phyloP scores from a whole-genome alignment of 345 rosid species.

The Citrus sp. region DNA sequence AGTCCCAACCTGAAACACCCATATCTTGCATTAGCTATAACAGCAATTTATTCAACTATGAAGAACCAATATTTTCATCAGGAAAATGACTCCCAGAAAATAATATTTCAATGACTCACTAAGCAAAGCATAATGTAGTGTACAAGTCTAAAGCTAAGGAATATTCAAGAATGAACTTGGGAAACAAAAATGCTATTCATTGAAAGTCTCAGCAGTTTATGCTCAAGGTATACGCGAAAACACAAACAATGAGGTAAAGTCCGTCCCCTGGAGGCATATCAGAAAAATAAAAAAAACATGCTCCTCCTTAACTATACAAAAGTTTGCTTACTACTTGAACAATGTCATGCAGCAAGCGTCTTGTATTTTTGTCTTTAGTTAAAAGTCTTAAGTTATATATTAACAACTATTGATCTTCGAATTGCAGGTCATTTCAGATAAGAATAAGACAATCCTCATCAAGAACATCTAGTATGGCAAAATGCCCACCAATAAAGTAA shows the following conservation, averaged over 20 bases:
- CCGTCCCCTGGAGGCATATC: neutral
- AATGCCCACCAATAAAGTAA: neutral
- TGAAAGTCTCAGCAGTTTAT: neutral
- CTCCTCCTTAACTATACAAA: neutral
- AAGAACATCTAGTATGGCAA: neutral
- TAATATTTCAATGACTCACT: neutral
- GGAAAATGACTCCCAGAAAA: neutral
- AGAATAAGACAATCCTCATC: neutral
- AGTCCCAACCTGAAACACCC: constrained; percentile 49
- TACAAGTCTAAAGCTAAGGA: neutral
- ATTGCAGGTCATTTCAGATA: neutral
- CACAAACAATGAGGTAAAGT: neutral
- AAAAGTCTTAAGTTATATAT: too few relatives aligned
- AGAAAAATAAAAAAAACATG: neutral
- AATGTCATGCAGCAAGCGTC: neutral
- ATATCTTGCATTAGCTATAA: constrained; percentile 10
- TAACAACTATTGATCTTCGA: neutral
- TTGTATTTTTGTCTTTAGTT: neutral
- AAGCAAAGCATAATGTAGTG: neutral
- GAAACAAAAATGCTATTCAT: neutral
- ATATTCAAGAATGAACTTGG: neutral
- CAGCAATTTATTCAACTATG: neutral
- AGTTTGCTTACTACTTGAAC: neutral
- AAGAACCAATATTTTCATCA: neutral
- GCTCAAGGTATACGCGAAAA: neutral